Evolutionary conservation across 2,329 filamentous ascomycete genomes (phyloP).

Genomic region (Endothia cerciana): DNA sequence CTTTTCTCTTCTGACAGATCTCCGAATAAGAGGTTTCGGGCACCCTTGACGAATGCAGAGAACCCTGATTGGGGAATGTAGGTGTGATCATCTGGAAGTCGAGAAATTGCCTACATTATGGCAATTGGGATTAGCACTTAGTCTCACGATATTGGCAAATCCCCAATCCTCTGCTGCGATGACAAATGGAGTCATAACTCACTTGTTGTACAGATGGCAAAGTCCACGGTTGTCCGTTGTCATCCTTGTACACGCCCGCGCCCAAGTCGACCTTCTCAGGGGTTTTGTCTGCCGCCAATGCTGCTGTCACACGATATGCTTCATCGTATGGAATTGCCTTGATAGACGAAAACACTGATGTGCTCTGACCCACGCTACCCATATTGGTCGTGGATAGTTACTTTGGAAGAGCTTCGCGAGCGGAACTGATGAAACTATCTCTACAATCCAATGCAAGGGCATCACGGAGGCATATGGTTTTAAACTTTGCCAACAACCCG

Average conservation of each 20-base stretch:
- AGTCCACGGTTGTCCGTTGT: conserved; percentile 42
- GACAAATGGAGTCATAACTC: conserved; percentile 11
- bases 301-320: conserved; percentile 20
- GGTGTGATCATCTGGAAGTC: conserved; percentile 31
- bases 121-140: not conserved
- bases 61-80: conserved; percentile 35
- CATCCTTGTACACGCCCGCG: conserved; percentile 45
- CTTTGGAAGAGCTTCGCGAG: not conserved
- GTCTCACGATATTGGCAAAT: not conserved
- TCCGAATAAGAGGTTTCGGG: conserved; percentile 32
- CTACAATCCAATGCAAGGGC: not conserved
- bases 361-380: not conserved
- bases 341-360: conserved; percentile 18
- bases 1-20: conserved; percentile 14
- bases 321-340: conserved; percentile 20
- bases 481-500: not conserved
- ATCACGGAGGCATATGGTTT: not conserved
- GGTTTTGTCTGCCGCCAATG: conserved; percentile 29
- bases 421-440: not conserved
- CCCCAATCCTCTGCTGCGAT: not conserved
- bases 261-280: conserved; percentile 44
- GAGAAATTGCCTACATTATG: conserved; percentile 19
- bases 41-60: conserved; percentile 31
- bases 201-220: conserved; percentile 41
- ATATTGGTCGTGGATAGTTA: not conserved